Evolutionary conservation across 1,284 basidiomycete genomes (phyloP), one percentile per base, ranked within the genome.

Genomic region (Fomitopsis palustris): DNA sequence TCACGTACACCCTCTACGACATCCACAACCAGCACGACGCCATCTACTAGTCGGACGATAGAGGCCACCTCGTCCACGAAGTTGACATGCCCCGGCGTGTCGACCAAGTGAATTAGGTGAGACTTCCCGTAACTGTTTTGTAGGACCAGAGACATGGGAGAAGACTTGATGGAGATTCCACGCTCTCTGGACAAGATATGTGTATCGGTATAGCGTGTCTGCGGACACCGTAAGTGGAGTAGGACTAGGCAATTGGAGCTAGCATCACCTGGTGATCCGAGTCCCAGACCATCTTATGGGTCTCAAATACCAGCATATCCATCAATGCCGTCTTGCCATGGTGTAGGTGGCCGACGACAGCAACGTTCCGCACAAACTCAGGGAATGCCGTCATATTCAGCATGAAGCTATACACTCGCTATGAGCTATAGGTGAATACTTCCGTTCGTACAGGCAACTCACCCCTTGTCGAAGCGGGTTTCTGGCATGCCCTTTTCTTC

Each of bases 81-180:
- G 77, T 99, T 99, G 62, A 96, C 92, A 71, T 99, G 97, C 27
- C 97, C 97, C 1, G 97, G 97, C 0, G 97, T 99, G 76, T 99
- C 97, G 69, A 99, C 88, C 42, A 98, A 74, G 75, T 99, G 96
- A 62, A 98, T 72, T 7, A 99, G 82, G 74, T 96, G 90, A 2
- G 94, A 97, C 79, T 99, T 99, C 61, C 94, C 94, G 39, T 83
- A 79, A 5, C 95, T 95, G n/a, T 86, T 92, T 17, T 86, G 85
- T 10, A 98, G 80, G 52, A 99, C 81, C 55, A 99, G 83, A 14
- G 95, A 97, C 87, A 99, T 96, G 7, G 97, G 95, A 0, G 92
- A 93, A 1, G 96, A 95, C 77, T 98, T 99, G 72, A 99, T 90
- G 12, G 97, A 98, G 59, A 99, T 93, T 64, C 88, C 87, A 42